Conservation (phyloP, 768 basidiomycete genomes). For the Psilocybe subaeruginosa region DNA sequence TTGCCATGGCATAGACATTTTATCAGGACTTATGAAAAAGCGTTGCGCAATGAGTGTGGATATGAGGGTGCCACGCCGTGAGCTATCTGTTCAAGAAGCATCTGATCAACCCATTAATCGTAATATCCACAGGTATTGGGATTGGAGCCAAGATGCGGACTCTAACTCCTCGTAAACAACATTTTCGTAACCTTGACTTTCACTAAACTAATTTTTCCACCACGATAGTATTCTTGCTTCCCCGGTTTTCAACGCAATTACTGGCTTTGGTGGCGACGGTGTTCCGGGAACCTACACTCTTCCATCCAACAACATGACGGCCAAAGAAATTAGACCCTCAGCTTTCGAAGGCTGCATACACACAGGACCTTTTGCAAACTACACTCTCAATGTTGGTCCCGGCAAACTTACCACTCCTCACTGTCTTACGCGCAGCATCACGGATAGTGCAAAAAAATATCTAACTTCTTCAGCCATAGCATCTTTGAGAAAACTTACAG, state of each 20-base stretch:
- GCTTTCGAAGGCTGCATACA: constrained; percentile 28
- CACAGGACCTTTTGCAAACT: constrained; percentile 36
- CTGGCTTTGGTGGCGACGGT: constrained; percentile 42
- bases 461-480: constrained; percentile 24
- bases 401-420: constrained; percentile 33
- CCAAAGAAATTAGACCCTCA: constrained; percentile 12
- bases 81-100: constrained; percentile 1
- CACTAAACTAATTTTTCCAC: neutral
- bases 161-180: constrained; percentile 12
- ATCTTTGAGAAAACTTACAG: constrained; percentile 22
- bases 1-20: constrained; percentile 40
- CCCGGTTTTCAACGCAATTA: constrained; percentile 36
- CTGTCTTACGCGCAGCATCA: constrained; percentile 36
- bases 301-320: constrained; percentile 5
- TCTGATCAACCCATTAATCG: neutral
- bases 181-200: neutral
- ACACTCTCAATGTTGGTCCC: constrained; percentile 35
- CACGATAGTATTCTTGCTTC: constrained; percentile 30
- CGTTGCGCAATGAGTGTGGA: constrained; percentile 37
- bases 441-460: constrained; percentile 21
- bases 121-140: constrained; percentile 36
- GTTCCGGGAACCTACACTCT: constrained; percentile 25
- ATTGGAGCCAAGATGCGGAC: constrained; percentile 40
- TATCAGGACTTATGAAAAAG: constrained; percentile 31
- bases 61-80: constrained; percentile 38